Percentiles rank a stretch among this genome's conserved stretches.
Conservation (phyloP, 1,284 basidiomycete species). For the Ceratobasidium papillatum region DNA sequence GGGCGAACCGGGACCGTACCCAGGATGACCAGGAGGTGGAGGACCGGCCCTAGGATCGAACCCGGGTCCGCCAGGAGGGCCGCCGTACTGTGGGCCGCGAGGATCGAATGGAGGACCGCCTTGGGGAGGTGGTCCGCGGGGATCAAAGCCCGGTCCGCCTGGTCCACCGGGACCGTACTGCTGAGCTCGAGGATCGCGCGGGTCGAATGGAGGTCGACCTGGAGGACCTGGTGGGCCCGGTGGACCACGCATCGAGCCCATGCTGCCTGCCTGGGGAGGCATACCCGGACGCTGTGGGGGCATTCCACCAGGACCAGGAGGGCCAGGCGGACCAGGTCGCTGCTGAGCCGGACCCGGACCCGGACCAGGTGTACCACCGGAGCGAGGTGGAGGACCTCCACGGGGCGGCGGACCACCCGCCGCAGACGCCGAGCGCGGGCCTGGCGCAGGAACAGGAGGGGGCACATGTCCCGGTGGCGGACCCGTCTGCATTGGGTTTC, state of each 20-base stretch:
- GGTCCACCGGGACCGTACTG: constrained; percentile 16
- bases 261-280: constrained; percentile 34
- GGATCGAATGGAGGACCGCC: constrained; percentile 41
- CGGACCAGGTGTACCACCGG: constrained; percentile 40
- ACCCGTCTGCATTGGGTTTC: constrained; percentile 41
- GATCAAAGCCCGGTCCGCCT: constrained; percentile 33
- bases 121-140: constrained; percentile 22
- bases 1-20: constrained; percentile 15
- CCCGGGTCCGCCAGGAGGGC: constrained; percentile 39
- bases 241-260: constrained; percentile 42
- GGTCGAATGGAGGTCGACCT: constrained; percentile 27
- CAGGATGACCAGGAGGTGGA: constrained; percentile 42
- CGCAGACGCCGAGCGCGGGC: constrained; percentile 40
- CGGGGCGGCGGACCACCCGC: constrained; percentile 15
- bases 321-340: constrained; percentile 3
- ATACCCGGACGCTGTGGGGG: constrained; percentile 40
- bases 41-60: constrained; percentile 38
- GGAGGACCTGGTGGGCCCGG: constrained; percentile 47
- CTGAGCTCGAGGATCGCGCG: constrained; percentile 18
- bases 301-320: constrained; percentile 8
- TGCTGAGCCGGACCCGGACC: constrained; percentile 43
- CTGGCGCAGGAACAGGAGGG: constrained; percentile 44
- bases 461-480: constrained; percentile 45
- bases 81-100: constrained; percentile 28
- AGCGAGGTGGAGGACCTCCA: constrained; percentile 36